phyloP scores from a whole-genome alignment of 305 asterid species.

The Coffea humblotiana region DNA sequence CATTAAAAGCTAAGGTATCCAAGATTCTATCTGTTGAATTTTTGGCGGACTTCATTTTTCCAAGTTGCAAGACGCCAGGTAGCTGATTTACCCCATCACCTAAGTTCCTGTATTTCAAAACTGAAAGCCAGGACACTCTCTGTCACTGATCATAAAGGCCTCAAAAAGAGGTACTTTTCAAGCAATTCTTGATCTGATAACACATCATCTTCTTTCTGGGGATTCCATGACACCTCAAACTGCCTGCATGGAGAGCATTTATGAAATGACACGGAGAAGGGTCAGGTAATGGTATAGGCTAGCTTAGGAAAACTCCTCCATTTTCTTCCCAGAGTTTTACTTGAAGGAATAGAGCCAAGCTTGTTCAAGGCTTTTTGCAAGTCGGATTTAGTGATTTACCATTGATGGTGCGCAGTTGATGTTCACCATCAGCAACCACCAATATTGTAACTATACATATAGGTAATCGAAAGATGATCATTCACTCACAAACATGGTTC shows the following conservation, averaged over 20 bases:
- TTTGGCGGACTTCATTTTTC: too few species aligned
- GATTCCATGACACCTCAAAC: conserved; percentile 94
- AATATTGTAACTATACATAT: conserved; percentile 56
- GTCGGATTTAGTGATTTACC: conserved; percentile 42
- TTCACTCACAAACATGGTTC: too few species aligned
- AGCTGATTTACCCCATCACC: too few species aligned
- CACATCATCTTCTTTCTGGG: conserved; percentile 74
- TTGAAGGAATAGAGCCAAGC: conserved; percentile 36
- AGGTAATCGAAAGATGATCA: background rate
- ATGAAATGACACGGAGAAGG: too few species aligned
- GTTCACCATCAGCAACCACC: conserved; percentile 84
- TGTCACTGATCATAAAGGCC: conserved; percentile 49
- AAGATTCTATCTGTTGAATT: too few species aligned
- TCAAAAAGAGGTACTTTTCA: conserved; percentile 75
- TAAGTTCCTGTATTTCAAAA: too few species aligned
- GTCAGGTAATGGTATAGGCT: background rate
- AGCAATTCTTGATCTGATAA: conserved; percentile 80
- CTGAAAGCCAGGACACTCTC: too few species aligned
- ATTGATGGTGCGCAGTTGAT: conserved; percentile 69
- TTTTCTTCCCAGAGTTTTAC: conserved; percentile 48
- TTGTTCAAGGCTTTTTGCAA: conserved; percentile 54
- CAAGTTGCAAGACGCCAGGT: too few species aligned
- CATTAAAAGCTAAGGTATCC: too few species aligned
- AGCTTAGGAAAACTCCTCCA: too few species aligned
- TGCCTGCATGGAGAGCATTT: conserved; percentile 46